phyloP scores from a whole-genome alignment of 352 stramenopile species.

The Phytophthora gonapodyides region DNA sequence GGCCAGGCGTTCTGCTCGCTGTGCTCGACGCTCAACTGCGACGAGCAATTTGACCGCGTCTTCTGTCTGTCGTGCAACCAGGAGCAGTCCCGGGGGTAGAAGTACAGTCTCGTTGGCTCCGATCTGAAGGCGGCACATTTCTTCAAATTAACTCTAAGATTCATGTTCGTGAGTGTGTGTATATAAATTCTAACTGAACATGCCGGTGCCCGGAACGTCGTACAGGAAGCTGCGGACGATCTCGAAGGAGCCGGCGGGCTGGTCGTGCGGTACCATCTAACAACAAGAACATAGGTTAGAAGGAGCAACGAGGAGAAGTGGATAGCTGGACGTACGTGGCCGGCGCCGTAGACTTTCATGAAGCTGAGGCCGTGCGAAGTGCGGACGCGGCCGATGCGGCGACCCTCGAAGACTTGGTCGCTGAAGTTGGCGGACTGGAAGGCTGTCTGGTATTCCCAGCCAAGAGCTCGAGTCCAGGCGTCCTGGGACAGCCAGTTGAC shows the following conservation, averaged over 20 bases:
- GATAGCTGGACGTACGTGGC: slow-evolving; percentile 59
- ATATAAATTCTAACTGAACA: slow-evolving; percentile 44
- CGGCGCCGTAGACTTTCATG: slow-evolving; percentile 61
- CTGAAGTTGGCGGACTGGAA: slow-evolving; percentile 35
- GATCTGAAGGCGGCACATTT: neutral
- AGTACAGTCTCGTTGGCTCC: neutral
- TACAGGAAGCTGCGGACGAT: slow-evolving; percentile 59
- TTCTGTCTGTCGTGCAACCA: slow-evolving; percentile 81
- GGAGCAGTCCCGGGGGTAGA: slow-evolving; percentile 29
- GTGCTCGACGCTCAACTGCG: slow-evolving; percentile 88
- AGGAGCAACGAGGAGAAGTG: neutral
- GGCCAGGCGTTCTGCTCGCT: slow-evolving; percentile 63
- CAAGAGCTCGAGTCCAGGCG: slow-evolving; percentile 57
- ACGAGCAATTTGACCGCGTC: slow-evolving; percentile 78
- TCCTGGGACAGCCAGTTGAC: slow-evolving; percentile 76
- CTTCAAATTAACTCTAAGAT: slow-evolving; percentile 42
- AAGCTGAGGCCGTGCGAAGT: slow-evolving; percentile 63
- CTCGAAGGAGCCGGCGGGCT: slow-evolving; percentile 52
- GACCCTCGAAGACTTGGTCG: slow-evolving; percentile 29
- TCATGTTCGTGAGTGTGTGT: slow-evolving; percentile 19
- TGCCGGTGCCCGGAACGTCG: slow-evolving; percentile 6
- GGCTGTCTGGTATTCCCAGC: slow-evolving; percentile 41
- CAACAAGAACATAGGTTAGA: slow-evolving; percentile 4
- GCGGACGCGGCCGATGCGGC: slow-evolving; percentile 45
- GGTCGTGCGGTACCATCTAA: slow-evolving; percentile 82